A percentile compares a stretch with the other conserved stretches of the same genome.
phyloP scores from a whole-genome alignment of 2,329 filamentous ascomycete species.

The Neofusicoccum umdonicola region DNA sequence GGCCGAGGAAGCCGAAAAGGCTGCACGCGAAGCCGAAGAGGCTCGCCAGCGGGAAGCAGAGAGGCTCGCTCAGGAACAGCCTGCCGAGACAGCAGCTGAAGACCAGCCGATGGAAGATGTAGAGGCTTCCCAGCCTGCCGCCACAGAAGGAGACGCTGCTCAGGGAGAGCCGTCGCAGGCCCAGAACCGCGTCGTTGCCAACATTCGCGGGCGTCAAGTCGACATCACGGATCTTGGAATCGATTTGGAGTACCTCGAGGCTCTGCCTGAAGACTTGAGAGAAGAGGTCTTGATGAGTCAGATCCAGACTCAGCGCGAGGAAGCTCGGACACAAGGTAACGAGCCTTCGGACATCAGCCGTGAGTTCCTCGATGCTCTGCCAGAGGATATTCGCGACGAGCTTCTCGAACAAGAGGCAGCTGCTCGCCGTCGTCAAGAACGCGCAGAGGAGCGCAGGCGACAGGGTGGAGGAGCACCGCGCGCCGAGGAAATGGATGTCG shows the following conservation, averaged over 20 bases:
- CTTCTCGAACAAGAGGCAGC: slow-evolving; percentile 86
- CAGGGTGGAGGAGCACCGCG: slow-evolving; percentile 48
- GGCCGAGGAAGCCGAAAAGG: slow-evolving; percentile 38
- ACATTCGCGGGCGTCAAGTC: slow-evolving; percentile 79
- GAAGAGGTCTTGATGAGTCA: slow-evolving; percentile 95
- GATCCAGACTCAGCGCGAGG: slow-evolving; percentile 75
- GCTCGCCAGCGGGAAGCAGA: slow-evolving; percentile 31
- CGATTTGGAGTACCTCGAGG: slow-evolving; percentile 89
- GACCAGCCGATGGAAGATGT: slow-evolving; percentile 73
- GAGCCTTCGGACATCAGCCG: slow-evolving; percentile 82
- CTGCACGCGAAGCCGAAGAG: slow-evolving; percentile 21
- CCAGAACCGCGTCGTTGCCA: slow-evolving; percentile 68
- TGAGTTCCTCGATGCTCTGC: slow-evolving; percentile 90
- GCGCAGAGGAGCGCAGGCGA: slow-evolving; percentile 74
- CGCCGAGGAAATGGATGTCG: slow-evolving; percentile 83
- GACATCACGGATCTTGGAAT: slow-evolving; percentile 95
- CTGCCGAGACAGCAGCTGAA: slow-evolving; percentile 36
- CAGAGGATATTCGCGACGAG: slow-evolving; percentile 84
- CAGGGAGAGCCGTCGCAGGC: slow-evolving; percentile 42
- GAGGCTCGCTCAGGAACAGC: slow-evolving; percentile 21
- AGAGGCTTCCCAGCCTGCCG: slow-evolving; percentile 50
- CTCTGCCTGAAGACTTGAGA: slow-evolving; percentile 93
- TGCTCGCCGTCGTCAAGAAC: slow-evolving; percentile 83
- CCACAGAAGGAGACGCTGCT: slow-evolving; percentile 44
- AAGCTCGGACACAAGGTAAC: slow-evolving; percentile 62